Conservation (phyloP, 495 filamentous ascomycete genomes). For the Lentithecium fluviatile region DNA sequence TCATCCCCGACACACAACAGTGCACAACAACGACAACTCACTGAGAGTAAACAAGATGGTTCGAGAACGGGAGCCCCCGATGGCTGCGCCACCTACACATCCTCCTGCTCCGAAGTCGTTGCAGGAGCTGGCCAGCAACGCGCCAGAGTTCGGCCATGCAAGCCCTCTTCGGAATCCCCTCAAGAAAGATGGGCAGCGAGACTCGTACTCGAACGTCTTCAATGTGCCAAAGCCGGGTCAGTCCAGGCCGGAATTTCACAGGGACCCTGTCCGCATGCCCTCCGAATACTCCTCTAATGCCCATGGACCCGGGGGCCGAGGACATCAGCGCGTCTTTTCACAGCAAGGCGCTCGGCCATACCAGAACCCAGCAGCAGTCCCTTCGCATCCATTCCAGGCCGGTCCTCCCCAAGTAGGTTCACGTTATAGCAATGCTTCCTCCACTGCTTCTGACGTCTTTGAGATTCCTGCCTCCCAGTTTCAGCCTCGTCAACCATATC, state of each 20-base stretch:
- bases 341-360: background rate
- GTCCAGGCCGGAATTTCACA: slow-evolving; percentile 32
- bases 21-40: background rate
- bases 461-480: slow-evolving; percentile 34
- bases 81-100: slow-evolving; percentile 26
- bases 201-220: slow-evolving; percentile 28
- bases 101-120: slow-evolving; percentile 25
- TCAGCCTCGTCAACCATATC: slow-evolving; percentile 41
- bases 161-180: slow-evolving; percentile 49
- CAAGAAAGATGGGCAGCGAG: slow-evolving; percentile 33
- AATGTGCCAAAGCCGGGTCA: slow-evolving; percentile 33
- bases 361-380: no score
- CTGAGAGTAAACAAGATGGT: slow-evolving; percentile 30
- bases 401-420: slow-evolving; percentile 10
- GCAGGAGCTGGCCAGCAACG: slow-evolving; percentile 31
- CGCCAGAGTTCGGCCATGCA: slow-evolving; percentile 61
- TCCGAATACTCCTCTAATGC: background rate
- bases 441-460: slow-evolving; percentile 25
- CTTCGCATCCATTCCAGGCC: slow-evolving; percentile 2
- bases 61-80: slow-evolving; percentile 36
- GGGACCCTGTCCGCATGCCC: slow-evolving; percentile 5
- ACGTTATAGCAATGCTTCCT: slow-evolving; percentile 21
- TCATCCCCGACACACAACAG: background rate
- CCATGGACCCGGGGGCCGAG: background rate
- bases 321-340: background rate